Evolutionary conservation across 805 yeast species (phyloP), one percentile per base, ranked within the genome.

Genomic region (Pichia thaimueangensis): DNA sequence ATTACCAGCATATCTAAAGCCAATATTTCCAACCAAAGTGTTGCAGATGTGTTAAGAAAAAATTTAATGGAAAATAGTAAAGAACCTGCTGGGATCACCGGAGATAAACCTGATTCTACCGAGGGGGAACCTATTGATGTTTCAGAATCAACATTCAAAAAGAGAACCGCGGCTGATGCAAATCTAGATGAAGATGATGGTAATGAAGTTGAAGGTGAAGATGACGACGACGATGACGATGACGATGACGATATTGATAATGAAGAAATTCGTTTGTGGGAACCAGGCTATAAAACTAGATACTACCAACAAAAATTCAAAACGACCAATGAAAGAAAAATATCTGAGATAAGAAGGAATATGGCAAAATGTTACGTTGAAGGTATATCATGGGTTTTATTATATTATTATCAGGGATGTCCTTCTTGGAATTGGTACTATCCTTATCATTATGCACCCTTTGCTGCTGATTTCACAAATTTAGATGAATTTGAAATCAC

Each of bases 361-460:
- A 79, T 93, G 55, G 87, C 81, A 0, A 67, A 69, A 42, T 74
- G 79, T 37, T 93, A 93, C 57, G 73, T 93, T 42, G 96, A 91
- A 62, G 99, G 99, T 48, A 84, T 93, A 4, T 79, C 96, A n/a
- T 93, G 99, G 99, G 95, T 82, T 1, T 69, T 93, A 49, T 64
- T 86, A 41, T 93, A 93, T 61, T 93, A 93, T 64, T 91, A 86
- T 62, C 97, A 93, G 63, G 97, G 97, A 2, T 91, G 97, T 65
- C 95, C 96, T 0, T 91, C 97, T 0, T 93, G 99, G 99, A 81
- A 81, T 42, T 93, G 98, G 98, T 93, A 78, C 62, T 93, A 82
- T 55, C 98, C 97, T 0, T 91, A 82, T 59, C 97, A 93, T 58
- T 94, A 93, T 65, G 97, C 98, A 0, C 99, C 99, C 19, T 89